phyloP scores from a whole-genome alignment of 2,329 filamentous ascomycete species.

The Pseudocercospora eumusae region DNA sequence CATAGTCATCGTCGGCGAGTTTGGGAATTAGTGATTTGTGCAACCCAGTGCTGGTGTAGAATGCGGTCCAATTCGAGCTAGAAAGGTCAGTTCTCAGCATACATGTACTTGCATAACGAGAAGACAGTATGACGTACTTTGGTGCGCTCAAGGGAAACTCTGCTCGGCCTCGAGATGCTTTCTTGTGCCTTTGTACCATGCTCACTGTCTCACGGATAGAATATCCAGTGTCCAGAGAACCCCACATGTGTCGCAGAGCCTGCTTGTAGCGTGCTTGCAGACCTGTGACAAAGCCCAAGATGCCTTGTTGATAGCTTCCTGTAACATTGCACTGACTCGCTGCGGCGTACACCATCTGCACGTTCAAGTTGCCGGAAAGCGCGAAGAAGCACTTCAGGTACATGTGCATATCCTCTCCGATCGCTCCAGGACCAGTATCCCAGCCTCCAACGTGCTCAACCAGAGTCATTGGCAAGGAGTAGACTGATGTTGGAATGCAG shows the following conservation, averaged over 20 bases:
- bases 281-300: slow-evolving; percentile 58
- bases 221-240: slow-evolving; percentile 68
- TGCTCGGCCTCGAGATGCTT: slow-evolving; percentile 14
- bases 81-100: slow-evolving; percentile 20
- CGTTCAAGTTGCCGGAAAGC: slow-evolving; percentile 67
- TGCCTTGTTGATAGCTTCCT: slow-evolving; percentile 55
- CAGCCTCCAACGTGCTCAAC: slow-evolving; percentile 70
- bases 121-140: slow-evolving; percentile 29
- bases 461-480: slow-evolving; percentile 67
- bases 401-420: slow-evolving; percentile 77
- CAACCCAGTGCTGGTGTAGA: slow-evolving; percentile 36
- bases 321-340: slow-evolving; percentile 73
- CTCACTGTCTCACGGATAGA: slow-evolving; percentile 49
- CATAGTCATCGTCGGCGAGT: slow-evolving; percentile 21
- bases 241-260: slow-evolving; percentile 75
- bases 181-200: slow-evolving; percentile 33
- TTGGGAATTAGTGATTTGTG: slow-evolving; percentile 33
- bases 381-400: slow-evolving; percentile 77
- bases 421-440: slow-evolving; percentile 70
- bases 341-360: slow-evolving; percentile 64
- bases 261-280: slow-evolving; percentile 69
- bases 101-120: slow-evolving; percentile 8
- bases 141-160: slow-evolving; percentile 32
- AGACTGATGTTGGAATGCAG: slow-evolving; percentile 72
- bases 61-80: slow-evolving; percentile 37